These are phyloP conservation scores for Funneliformis caledonium DNA, from an alignment of 371 early-diverging fungal genomes.

Conservation along the genomic window DNA sequence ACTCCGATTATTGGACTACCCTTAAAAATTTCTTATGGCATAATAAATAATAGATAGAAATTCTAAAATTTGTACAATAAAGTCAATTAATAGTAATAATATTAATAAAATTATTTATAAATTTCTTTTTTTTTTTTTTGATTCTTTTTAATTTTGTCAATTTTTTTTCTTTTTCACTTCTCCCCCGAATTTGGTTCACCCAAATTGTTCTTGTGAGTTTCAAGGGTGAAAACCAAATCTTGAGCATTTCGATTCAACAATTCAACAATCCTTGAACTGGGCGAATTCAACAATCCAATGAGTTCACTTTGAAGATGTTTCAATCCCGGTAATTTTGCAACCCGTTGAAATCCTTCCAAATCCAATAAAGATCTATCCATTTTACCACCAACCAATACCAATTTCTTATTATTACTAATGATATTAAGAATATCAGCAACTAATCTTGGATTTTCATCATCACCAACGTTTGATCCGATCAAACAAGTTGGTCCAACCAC, in stretches of 20 bases:
- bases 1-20: conserved; percentile 82
- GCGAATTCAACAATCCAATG: conserved; percentile 61
- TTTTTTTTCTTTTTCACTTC: neutral
- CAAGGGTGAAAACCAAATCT: conserved; percentile 46
- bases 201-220: conserved; percentile 44
- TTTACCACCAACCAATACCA: conserved; percentile 67
- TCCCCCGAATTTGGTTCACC: conserved; percentile 42
- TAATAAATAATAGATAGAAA: conserved; percentile 67
- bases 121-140: neutral
- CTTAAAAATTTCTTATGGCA: conserved; percentile 85
- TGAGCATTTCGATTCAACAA: conserved; percentile 55
- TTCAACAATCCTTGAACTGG: conserved; percentile 59
- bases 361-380: conserved; percentile 60
- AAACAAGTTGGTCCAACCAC: conserved; percentile 63
- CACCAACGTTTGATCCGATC: conserved; percentile 54
- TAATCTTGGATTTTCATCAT: conserved; percentile 51
- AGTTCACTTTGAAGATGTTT: conserved; percentile 60
- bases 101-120: neutral
- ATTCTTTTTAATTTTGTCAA: no score
- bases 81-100: neutral
- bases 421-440: conserved; percentile 55
- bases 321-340: conserved; percentile 62
- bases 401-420: conserved; percentile 64
- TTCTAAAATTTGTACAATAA: neutral
- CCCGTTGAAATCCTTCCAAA: conserved; percentile 58